Conservation (phyloP, 2,329 filamentous ascomycete genomes). For the Neurospora sp. region DNA sequence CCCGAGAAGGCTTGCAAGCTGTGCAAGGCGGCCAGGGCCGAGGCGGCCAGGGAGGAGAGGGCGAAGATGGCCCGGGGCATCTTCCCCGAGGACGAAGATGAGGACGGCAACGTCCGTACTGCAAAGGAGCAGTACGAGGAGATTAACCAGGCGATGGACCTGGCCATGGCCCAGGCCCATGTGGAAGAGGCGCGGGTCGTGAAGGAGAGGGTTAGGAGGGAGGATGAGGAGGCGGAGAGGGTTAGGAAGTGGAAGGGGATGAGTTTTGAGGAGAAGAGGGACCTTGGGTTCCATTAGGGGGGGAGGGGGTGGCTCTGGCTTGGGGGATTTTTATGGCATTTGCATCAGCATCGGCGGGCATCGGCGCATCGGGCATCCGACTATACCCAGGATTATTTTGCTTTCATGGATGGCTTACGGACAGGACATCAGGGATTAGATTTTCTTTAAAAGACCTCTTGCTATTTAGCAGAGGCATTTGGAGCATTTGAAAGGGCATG, state of each 20-base stretch:
- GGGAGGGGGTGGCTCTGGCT: neutral
- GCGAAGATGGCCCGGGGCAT: neutral
- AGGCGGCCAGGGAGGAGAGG: neutral
- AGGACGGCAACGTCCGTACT: neutral
- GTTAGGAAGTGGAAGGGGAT: neutral
- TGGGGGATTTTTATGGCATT: neutral
- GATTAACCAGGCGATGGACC: slow-evolving; percentile 7
- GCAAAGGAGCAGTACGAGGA: slow-evolving; percentile 1
- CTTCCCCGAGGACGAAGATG: neutral
- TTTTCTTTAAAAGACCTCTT: neutral
- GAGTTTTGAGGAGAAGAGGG: neutral
- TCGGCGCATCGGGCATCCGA: neutral
- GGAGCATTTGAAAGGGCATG: neutral
- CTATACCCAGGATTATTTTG: neutral
- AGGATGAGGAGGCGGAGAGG: slow-evolving; percentile 2
- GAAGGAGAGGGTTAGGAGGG: neutral
- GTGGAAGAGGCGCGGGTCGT: slow-evolving; percentile 3
- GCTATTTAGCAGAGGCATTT: neutral
- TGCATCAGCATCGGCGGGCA: neutral
- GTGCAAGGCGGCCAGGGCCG: neutral
- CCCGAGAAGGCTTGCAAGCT: slow-evolving; percentile 7
- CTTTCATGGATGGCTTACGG: neutral
- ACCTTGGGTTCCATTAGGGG: neutral
- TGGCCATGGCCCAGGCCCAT: neutral
- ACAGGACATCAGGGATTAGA: neutral